Conservation (phyloP, 2,329 filamentous ascomycete genomes). For the Epichloe scottii region DNA sequence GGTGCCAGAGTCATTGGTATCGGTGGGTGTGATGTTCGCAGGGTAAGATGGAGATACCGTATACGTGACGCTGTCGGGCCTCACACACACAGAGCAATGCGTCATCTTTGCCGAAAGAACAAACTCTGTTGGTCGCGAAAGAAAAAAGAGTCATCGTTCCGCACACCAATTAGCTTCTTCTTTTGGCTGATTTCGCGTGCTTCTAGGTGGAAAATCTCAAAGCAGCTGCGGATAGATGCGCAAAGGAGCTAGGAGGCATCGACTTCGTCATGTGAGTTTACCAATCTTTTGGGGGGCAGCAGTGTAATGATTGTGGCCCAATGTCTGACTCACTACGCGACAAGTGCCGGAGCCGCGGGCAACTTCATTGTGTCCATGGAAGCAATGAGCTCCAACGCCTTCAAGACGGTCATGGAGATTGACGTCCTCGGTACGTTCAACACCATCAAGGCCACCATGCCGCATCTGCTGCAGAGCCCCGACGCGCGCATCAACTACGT, state of each 20-base stretch:
- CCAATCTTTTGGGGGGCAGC: too few species aligned
- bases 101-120: too few species aligned
- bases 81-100: too few species aligned
- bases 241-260: constrained; percentile 70
- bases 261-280: constrained; percentile 75
- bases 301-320: too few species aligned
- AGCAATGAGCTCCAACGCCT: constrained; percentile 73
- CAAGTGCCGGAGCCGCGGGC: constrained; percentile 79
- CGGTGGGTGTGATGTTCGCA: constrained; percentile 66
- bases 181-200: background rate
- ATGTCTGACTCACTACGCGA: background rate
- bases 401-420: constrained; percentile 93
- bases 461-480: constrained; percentile 67
- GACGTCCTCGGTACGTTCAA: constrained; percentile 91
- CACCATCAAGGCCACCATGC: constrained; percentile 83
- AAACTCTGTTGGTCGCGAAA: too few species aligned
- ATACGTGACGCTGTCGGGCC: background rate
- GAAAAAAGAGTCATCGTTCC: too few species aligned
- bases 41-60: constrained; percentile 29
- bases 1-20: constrained; percentile 82
- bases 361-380: constrained; percentile 87
- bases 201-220: constrained; percentile 24
- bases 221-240: constrained; percentile 66
- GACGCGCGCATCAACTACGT: constrained; percentile 75
- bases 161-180: background rate